Evolutionary conservation across 768 basidiomycete species (phyloP).

Genomic region (Dacryopinax spathularia): DNA sequence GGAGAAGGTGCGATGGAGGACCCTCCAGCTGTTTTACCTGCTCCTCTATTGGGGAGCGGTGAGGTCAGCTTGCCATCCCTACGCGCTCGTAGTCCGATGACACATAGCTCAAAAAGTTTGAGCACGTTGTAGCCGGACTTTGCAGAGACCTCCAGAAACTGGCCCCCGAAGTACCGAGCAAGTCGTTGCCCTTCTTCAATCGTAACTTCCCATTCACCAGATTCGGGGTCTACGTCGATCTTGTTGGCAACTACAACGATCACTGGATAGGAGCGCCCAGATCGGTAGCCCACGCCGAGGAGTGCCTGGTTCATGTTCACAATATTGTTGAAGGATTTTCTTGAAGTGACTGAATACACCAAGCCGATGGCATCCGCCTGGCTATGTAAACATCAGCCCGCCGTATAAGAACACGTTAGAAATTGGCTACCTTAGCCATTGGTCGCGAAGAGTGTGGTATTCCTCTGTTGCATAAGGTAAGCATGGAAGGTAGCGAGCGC

Average conservation of each 20-base stretch:
- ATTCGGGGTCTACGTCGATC: conserved; percentile 70
- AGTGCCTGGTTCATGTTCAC: conserved; percentile 86
- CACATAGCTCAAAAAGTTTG: background rate
- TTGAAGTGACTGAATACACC: conserved; percentile 92
- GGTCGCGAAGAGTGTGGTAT: conserved; percentile 89
- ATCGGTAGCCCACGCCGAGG: conserved; percentile 45
- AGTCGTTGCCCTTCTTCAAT: conserved; percentile 8
- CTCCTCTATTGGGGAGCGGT: background rate
- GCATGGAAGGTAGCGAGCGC: conserved; percentile 7
- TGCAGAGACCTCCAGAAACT: background rate
- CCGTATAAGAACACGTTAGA: conserved; percentile 9
- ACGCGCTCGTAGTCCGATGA: background rate
- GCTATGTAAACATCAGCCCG: conserved; percentile 29
- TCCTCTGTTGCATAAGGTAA: conserved; percentile 52
- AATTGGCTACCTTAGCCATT: conserved; percentile 75
- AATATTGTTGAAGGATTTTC: conserved; percentile 78
- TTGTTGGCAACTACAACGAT: conserved; percentile 97
- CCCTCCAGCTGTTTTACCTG: no score
- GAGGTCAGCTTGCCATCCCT: background rate
- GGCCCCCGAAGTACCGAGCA: background rate
- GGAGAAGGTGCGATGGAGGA: background rate
- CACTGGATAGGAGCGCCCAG: conserved; percentile 58
- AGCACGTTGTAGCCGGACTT: background rate
- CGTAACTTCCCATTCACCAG: conserved; percentile 5
- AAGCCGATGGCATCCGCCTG: conserved; percentile 97